These are phyloP conservation scores for Stygiomarasmius scandens DNA, from an alignment of 1,284 basidiomycete genomes.

Conservation along the genomic window DNA sequence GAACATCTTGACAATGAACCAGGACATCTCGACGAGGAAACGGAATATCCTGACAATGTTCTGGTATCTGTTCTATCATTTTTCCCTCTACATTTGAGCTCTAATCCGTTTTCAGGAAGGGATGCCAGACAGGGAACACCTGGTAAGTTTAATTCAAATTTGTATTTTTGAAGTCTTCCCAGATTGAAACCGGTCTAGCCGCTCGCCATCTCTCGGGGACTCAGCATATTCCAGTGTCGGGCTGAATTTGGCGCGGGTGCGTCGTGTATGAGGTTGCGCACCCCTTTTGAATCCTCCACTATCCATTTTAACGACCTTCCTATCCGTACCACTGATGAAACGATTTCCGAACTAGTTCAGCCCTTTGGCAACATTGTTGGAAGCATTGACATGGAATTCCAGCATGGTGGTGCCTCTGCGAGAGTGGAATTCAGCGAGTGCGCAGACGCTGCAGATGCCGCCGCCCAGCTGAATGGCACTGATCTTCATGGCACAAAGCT, in stretches of 20 bases:
- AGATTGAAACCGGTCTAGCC: conserved; percentile 10
- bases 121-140: not conserved
- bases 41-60: not conserved
- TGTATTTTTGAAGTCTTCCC: not conserved
- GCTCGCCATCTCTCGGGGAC: conserved; percentile 27
- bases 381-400: conserved; percentile 23
- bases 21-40: too few relatives aligned
- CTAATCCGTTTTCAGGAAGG: not conserved
- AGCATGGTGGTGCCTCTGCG: conserved; percentile 23
- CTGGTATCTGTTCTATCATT: not conserved
- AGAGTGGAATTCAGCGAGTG: conserved; percentile 32
- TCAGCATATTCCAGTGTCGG: conserved; percentile 36
- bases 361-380: conserved; percentile 31
- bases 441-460: conserved; percentile 35
- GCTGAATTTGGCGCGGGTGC: conserved; percentile 41
- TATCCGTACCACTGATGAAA: conserved; percentile 25
- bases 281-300: conserved; percentile 41
- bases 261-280: conserved; percentile 34
- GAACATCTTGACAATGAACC: not conserved
- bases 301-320: conserved; percentile 42
- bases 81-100: not conserved
- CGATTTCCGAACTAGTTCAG: conserved; percentile 28
- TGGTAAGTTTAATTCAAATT: not conserved
- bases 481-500: conserved; percentile 24
- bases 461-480: conserved; percentile 32